Base-by-base conservation (phyloP, 2,329 filamentous ascomycete species). In the Cordyceps cateniannulata region DNA sequence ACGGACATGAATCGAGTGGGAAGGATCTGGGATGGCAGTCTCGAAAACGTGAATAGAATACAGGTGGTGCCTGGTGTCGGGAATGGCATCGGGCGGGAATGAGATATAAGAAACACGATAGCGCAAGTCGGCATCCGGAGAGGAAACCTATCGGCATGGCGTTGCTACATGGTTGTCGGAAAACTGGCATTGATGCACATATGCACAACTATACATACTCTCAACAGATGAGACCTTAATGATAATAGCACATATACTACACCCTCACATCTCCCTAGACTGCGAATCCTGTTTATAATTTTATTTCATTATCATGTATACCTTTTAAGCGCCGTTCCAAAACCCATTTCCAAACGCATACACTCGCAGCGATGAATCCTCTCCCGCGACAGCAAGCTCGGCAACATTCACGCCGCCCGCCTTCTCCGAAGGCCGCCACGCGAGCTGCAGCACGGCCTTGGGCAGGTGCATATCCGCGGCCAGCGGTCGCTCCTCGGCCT, bases 391-490 rank as follows among this genome's bases (percentile, higher is more conserved):
- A 5, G 81, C 82, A 27, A 85, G 68, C 64, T 81, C 76, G 44
- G 64, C 62, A 47, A 67, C 70, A 35, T 14, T 12, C 20, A 70
- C 63, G 14, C 71, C 69, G 29, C 70, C 64, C n/a, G 63, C 62
- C 3, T 55, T 50, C 1, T 66, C 64, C 50, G 50, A 49, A 5
- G 88, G 88, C 63, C 85, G 81, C 89, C 89, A 93, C 8, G 86
- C 79, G 40, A 93, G 75, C 69, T 89, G 86, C 25, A 85, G 80
- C 24, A 91, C 81, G 2, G 86, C 75, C 69, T 83, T 89, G 25
- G 87, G 85, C 1, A 89, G 81, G 48, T 79, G 83, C 54, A 83
- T 68, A 8, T 77, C 72, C 24, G 71, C 64, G 32, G 61, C 66
- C 6, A 79, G 63, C 1, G 66, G 66, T 20, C 76, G 61, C 60